Percentiles rank a stretch among this genome's conserved stretches.
phyloP scores from a whole-genome alignment of 768 basidiomycete genomes.

The Kwoniella dejecticola region DNA sequence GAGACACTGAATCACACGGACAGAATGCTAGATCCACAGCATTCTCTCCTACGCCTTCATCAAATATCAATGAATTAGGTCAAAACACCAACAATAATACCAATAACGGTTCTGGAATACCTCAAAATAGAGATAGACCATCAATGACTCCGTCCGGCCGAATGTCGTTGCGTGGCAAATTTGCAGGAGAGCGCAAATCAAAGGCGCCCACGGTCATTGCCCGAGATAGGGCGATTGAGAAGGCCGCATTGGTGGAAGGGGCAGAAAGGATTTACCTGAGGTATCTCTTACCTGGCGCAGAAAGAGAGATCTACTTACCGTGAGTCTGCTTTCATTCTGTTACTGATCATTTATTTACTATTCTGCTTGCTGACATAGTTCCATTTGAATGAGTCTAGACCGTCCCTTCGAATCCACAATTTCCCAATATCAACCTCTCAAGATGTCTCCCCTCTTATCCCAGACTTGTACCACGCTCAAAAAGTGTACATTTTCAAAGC shows the following conservation, averaged over 20 bases:
- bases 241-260: constrained; percentile 82
- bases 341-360: too few species aligned
- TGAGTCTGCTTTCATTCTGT: too few species aligned
- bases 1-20: constrained; percentile 52
- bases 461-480: constrained; percentile 95
- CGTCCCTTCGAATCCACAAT: constrained; percentile 81
- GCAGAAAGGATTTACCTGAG: constrained; percentile 96
- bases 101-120: too few species aligned
- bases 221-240: constrained; percentile 84
- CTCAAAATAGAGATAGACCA: constrained; percentile 19
- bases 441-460: constrained; percentile 65
- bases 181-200: constrained; percentile 15
- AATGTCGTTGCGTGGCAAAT: constrained; percentile 24
- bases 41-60: constrained; percentile 19
- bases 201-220: constrained; percentile 88
- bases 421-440: constrained; percentile 77
- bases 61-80: not conserved
- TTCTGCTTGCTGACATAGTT: too few species aligned
- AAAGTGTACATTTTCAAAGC: constrained; percentile 96
- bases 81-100: not conserved
- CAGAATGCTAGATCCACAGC: constrained; percentile 3
- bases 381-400: constrained; percentile 52
- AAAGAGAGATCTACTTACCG: constrained; percentile 98
- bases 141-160: constrained; percentile 9
- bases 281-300: constrained; percentile 84